These are phyloP conservation scores for Eucalyptus polyanthemos DNA, from an alignment of 345 rosid species.

Conservation along the genomic window DNA sequence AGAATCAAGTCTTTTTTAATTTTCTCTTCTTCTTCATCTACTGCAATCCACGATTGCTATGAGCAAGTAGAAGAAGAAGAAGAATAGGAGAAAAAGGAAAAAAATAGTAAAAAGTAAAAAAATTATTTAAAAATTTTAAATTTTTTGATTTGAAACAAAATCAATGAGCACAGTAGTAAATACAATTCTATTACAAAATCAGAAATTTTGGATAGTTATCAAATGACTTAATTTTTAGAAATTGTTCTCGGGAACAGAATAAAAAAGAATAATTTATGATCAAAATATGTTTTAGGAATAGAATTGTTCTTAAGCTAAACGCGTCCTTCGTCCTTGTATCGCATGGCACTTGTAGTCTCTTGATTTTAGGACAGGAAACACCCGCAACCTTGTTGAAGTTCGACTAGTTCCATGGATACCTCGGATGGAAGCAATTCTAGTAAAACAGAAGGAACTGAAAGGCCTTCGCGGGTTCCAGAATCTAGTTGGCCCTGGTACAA, in stretches of 20 bases:
- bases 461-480: not conserved
- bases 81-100: too few relatives aligned
- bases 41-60: rapidly evolving
- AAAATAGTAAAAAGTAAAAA: too few relatives aligned
- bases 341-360: not conserved
- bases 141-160: too few relatives aligned
- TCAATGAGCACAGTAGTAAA: too few relatives aligned
- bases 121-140: too few relatives aligned
- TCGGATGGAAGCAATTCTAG: not conserved
- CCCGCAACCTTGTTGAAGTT: not conserved
- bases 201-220: too few relatives aligned
- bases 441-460: not conserved
- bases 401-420: not conserved
- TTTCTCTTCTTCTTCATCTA: too few relatives aligned
- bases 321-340: not conserved
- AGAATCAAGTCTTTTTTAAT: too few relatives aligned
- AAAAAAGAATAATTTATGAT: rapidly evolving
- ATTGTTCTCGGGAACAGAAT: rapidly evolving
- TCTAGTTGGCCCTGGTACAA: not conserved
- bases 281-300: rapidly evolving
- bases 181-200: too few relatives aligned
- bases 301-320: rapidly evolving
- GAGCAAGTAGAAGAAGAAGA: too few relatives aligned
- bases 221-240: too few relatives aligned
- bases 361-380: not conserved